Evolutionary conservation across 345 rosid species (phyloP).

Genomic region (Salix purpurea): DNA sequence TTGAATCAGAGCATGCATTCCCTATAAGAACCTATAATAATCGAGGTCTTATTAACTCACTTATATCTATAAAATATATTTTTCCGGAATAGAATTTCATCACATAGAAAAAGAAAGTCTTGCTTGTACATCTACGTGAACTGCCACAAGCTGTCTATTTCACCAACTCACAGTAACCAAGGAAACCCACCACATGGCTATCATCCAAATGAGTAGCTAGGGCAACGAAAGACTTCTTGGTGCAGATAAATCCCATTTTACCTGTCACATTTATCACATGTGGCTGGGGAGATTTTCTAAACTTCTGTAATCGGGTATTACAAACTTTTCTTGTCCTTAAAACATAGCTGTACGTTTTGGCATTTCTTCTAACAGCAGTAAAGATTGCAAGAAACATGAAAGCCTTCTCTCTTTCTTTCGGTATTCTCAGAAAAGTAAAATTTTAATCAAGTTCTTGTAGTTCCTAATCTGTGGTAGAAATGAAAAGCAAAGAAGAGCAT

Average conservation of each 20-base stretch:
- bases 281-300: background rate
- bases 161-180: background rate
- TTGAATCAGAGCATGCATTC: too few species aligned
- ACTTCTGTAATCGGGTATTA: conserved; percentile 29
- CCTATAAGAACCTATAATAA: too few species aligned
- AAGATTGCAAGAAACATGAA: conserved; percentile 7
- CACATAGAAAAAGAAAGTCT: background rate
- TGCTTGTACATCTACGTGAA: conserved; percentile 10
- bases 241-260: conserved; percentile 7
- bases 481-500: background rate
- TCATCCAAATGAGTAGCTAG: conserved; percentile 16
- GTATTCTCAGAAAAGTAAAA: background rate
- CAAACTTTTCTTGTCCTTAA: conserved; percentile 26
- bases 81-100: too few species aligned
- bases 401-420: conserved; percentile 10
- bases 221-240: conserved; percentile 7
- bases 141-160: conserved; percentile 16
- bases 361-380: conserved; percentile 13
- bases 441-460: background rate
- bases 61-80: too few species aligned
- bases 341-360: conserved; percentile 31
- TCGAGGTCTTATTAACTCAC: too few species aligned
- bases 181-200: conserved; percentile 29
- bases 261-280: background rate
- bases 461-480: background rate